Percentiles rank a stretch among this genome's conserved stretches.
Evolutionary conservation across 2,329 filamentous ascomycete genomes (phyloP).

Genomic region (Dothistroma septosporum): DNA sequence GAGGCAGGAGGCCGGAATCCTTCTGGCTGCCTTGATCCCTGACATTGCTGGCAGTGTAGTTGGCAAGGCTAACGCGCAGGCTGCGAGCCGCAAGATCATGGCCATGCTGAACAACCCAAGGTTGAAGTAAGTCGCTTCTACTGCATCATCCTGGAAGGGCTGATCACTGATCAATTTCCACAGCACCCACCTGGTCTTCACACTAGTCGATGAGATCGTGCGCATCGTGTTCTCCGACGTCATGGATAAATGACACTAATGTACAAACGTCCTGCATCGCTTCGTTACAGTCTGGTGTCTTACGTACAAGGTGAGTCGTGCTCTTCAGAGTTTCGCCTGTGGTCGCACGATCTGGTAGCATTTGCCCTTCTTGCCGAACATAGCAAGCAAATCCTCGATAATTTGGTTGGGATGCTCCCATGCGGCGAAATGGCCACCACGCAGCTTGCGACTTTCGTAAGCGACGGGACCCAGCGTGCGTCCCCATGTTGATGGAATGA

Average conservation of each 20-base stretch:
- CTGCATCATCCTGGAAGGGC: background rate
- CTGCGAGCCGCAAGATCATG: slow-evolving; percentile 81
- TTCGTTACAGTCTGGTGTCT: slow-evolving; percentile 1
- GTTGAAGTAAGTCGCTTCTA: slow-evolving; percentile 65
- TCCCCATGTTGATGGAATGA: slow-evolving; percentile 54
- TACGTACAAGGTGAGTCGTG: background rate
- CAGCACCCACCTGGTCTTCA: slow-evolving; percentile 50
- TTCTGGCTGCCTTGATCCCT: slow-evolving; percentile 84
- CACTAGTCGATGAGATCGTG: slow-evolving; percentile 47
- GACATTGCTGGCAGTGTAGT: slow-evolving; percentile 92
- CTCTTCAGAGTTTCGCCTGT: slow-evolving; percentile 14
- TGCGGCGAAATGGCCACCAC: slow-evolving; percentile 58
- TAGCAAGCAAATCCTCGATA: slow-evolving; percentile 15
- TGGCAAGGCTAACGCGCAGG: slow-evolving; percentile 83
- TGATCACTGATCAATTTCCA: slow-evolving; percentile 23
- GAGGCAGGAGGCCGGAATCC: slow-evolving; percentile 78
- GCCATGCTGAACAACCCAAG: slow-evolving; percentile 86
- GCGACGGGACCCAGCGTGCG: slow-evolving; percentile 58
- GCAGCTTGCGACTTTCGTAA: slow-evolving; percentile 48
- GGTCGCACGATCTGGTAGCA: slow-evolving; percentile 18
- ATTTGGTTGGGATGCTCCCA: slow-evolving; percentile 37
- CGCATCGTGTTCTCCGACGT: slow-evolving; percentile 42
- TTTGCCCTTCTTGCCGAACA: slow-evolving; percentile 22
- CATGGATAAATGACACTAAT: slow-evolving; percentile 15
- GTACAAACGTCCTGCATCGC: background rate